These are phyloP conservation scores for Camellia oleifera DNA, from an alignment of 179 eudicot species.

Conservation along the genomic window DNA sequence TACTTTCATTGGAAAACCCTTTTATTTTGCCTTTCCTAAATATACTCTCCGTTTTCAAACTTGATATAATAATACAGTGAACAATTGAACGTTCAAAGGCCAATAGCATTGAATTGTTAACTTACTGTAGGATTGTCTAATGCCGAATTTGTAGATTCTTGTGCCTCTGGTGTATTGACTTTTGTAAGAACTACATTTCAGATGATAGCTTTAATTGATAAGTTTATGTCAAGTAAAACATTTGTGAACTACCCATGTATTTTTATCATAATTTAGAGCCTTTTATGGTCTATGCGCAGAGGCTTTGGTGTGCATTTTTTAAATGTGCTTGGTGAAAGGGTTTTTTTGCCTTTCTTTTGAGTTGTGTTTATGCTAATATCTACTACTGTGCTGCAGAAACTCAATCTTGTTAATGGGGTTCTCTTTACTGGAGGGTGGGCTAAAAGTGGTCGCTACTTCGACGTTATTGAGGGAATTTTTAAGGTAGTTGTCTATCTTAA, in stretches of 20 bases:
- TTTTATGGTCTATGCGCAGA: neutral
- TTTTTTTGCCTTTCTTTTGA: neutral
- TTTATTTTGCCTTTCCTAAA: neutral
- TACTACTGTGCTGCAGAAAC: constrained; percentile 54
- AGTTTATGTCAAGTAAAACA: neutral
- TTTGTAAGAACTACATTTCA: constrained; percentile 10
- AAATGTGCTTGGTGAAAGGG: neutral
- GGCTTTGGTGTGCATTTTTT: neutral
- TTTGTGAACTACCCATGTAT: neutral
- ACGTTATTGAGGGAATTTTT: constrained; percentile 60
- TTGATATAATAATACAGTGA: neutral
- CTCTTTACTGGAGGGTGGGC: constrained; percentile 97
- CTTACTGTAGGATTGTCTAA: neutral
- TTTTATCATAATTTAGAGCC: neutral
- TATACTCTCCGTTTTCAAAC: neutral
- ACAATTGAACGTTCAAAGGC: neutral
- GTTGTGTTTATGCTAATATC: constrained; percentile 4
- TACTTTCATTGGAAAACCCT: neutral
- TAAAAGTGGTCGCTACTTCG: constrained; percentile 70
- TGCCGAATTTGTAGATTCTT: neutral
- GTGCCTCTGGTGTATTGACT: neutral
- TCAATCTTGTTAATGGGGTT: constrained; percentile 82
- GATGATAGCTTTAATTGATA: neutral
- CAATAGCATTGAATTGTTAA: neutral
- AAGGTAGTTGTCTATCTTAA: constrained; percentile 43